These are phyloP conservation scores for Capsicum chinense DNA, from an alignment of 257 asterid species.

Conservation along the genomic window DNA sequence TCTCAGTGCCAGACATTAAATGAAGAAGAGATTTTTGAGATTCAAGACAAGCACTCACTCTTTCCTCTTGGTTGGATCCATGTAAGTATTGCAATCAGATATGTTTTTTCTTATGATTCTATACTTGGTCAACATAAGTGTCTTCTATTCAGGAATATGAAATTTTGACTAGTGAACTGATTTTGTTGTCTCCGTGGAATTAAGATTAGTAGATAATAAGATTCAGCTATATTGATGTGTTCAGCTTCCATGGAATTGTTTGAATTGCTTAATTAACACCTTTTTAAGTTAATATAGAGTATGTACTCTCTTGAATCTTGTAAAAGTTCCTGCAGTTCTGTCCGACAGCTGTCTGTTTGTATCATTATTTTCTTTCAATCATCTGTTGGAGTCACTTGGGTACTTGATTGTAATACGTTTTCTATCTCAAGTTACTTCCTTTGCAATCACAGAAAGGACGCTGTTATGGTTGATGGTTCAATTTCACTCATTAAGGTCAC, in stretches of 20 bases:
- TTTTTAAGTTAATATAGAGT: background rate
- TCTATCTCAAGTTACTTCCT: slow-evolving; percentile 4
- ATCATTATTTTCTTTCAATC: slow-evolving; percentile 3
- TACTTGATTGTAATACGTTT: background rate
- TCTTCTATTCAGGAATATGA: background rate
- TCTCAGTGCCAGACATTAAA: slow-evolving; percentile 89
- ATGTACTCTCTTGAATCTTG: background rate
- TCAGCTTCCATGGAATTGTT: background rate
- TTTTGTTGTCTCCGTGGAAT: background rate
- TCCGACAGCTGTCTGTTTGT: background rate
- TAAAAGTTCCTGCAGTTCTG: slow-evolving; percentile 3
- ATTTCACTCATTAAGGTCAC: slow-evolving; percentile 5
- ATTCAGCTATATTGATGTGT: background rate
- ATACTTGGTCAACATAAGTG: background rate
- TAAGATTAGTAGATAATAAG: background rate
- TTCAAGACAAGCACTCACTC: slow-evolving; percentile 80
- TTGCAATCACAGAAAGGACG: background rate
- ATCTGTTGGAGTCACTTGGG: background rate
- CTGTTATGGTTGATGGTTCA: slow-evolving; percentile 10
- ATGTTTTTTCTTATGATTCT: slow-evolving; percentile 11
- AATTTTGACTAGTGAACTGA: background rate
- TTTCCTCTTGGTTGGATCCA: slow-evolving; percentile 99
- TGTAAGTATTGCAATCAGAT: slow-evolving; percentile 59
- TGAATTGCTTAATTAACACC: background rate
- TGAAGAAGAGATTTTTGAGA: slow-evolving; percentile 89